Base-by-base conservation (phyloP, 306 rosid genomes). In the Vigna mungo region DNA sequence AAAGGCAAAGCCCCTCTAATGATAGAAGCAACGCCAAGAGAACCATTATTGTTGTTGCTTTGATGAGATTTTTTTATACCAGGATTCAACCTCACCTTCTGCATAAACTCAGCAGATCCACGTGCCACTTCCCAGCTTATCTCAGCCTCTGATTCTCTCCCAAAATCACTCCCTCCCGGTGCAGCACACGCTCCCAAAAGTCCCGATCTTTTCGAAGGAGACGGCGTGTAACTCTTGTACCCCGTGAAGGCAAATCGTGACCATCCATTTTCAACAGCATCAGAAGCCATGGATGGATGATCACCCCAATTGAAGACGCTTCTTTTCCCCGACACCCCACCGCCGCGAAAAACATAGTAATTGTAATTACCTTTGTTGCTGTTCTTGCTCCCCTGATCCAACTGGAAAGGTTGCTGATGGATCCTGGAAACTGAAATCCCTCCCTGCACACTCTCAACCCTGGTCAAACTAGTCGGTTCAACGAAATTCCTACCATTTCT, bases 251-350 rank as follows among this genome's bases (percentile, higher is more conserved):
- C 91, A 65, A 92, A 96, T 80, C 92, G 78, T 2, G 97, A 89
- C 99, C 98, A 96, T 3, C 98, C 99, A 16, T 96, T 88, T 77
- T 96, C 98, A 39, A 92, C 97, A 13, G 99, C 96, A 69, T 92
- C 99, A 21, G 85, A 77, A 9, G 96, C 85, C 18, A 89, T 84
- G 2, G 92, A 82, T 7, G 97, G 99, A 64, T 91, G 87, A 54
- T 96, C 93, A 25, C 65, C 74, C 99, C 98, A 96, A 41, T 76
- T 91, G 79, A 96, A 96, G 55, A 91, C 53, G 23, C 71, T 59
- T 56, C 80, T 89, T 61, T 56, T 91, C 36, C 71, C 87, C 4
- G 91, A 87, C 68, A 77, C 60, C 32, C 89, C 87, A 6, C 86
- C 88, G 2, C 60, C 60, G 60, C 86, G 85, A 55, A 86, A 72